Evolutionary conservation across 2,329 filamentous ascomycete species (phyloP).

Genomic region (Exophiala aquamarina): DNA sequence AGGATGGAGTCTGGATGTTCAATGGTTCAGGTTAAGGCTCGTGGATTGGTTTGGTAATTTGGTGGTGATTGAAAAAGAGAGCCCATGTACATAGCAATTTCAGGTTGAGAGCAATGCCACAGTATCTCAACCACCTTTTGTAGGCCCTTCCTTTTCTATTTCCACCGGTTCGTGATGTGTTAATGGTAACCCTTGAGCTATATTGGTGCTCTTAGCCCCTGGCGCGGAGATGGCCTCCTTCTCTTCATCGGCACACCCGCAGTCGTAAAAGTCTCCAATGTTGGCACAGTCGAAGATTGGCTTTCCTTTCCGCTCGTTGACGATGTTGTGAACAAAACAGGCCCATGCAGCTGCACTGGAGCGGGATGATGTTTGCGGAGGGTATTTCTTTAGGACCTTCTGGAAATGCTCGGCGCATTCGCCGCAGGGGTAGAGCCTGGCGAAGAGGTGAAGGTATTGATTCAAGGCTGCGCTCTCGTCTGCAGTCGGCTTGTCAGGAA

Average conservation of each 20-base stretch:
- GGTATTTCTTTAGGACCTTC: constrained; percentile 60
- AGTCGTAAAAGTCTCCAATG: constrained; percentile 67
- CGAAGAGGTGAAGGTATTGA: constrained; percentile 63
- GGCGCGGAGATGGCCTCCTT: constrained; percentile 31
- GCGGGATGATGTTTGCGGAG: constrained; percentile 63
- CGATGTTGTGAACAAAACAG: constrained; percentile 66
- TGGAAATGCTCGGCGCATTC: constrained; percentile 67
- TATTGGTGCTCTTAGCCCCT: constrained; percentile 18
- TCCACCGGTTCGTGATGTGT: constrained; percentile 18
- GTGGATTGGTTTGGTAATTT: too few relatives aligned
- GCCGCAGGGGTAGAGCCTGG: constrained; percentile 65
- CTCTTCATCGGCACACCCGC: constrained; percentile 61
- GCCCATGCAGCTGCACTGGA: constrained; percentile 65
- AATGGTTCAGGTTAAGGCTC: too few relatives aligned
- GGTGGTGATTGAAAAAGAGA: too few relatives aligned
- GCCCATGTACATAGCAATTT: too few relatives aligned
- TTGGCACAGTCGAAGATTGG: constrained; percentile 63
- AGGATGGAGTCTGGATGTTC: too few relatives aligned
- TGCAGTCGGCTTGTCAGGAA: constrained; percentile 61
- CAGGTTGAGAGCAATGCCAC: too few relatives aligned
- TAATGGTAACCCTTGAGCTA: constrained; percentile 14
- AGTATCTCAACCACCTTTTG: constrained; percentile 25
- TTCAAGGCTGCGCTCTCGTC: constrained; percentile 62
- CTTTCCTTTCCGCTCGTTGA: constrained; percentile 63
- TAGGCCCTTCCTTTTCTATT: constrained; percentile 28